Evolutionary conservation across 1,284 basidiomycete species (phyloP).

Genomic region (Phellopilus nigrolimitatus): DNA sequence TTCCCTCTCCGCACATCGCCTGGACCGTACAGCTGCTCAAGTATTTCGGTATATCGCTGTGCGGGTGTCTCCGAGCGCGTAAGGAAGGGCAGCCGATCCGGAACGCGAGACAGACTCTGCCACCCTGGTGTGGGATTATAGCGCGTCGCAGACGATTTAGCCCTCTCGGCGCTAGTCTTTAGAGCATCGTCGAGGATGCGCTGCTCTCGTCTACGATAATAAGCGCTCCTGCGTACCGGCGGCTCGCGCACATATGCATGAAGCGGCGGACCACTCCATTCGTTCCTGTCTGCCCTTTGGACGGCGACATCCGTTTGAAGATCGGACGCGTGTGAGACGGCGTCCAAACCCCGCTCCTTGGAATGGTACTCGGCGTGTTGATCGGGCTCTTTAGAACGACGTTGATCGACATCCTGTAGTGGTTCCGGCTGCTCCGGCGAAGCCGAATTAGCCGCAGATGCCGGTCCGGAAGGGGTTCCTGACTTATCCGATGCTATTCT

Average conservation of each 20-base stretch:
- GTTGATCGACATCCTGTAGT: background rate
- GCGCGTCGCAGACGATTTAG: background rate
- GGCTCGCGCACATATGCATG: background rate
- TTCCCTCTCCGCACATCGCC: slow-evolving; percentile 13
- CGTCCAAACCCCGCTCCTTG: too few relatives aligned
- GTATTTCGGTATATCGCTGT: slow-evolving; percentile 9
- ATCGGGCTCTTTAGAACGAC: background rate
- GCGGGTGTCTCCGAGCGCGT: slow-evolving; percentile 1
- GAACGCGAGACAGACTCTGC: background rate
- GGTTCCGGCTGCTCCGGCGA: background rate
- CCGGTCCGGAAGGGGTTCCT: background rate
- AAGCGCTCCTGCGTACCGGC: background rate
- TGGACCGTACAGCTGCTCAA: slow-evolving; percentile 11
- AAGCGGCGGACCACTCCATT: background rate
- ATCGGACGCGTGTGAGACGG: too few relatives aligned
- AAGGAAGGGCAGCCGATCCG: background rate
- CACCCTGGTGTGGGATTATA: background rate
- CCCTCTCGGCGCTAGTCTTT: background rate
- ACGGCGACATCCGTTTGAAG: background rate
- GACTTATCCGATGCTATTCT: background rate
- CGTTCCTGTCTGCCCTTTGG: background rate
- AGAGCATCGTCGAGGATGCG: background rate
- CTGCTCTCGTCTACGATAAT: slow-evolving; percentile 1
- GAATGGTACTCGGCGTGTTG: too few relatives aligned
- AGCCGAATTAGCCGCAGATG: background rate